Percentiles rank a stretch among this genome's conserved stretches.
These are phyloP conservation scores for Prillingera fragicola DNA, from an alignment of 1,284 basidiomycete genomes.

Conservation along the genomic window DNA sequence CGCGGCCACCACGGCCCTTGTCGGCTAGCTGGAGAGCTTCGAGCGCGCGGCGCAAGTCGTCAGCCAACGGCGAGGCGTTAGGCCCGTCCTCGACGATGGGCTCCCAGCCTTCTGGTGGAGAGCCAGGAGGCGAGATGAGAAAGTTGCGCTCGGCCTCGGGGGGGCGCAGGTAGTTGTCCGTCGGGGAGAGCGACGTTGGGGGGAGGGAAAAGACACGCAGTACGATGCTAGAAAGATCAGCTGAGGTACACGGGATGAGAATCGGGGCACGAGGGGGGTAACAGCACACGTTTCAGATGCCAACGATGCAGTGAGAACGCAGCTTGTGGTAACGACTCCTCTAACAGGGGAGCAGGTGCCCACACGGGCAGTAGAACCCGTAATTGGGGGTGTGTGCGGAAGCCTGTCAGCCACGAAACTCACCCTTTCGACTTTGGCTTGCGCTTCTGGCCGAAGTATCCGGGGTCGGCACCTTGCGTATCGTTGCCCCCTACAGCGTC, in stretches of 20 bases:
- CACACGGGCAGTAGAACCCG: too few species aligned
- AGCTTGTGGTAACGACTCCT: too few species aligned
- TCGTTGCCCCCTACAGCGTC: background rate
- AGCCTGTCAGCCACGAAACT: too few species aligned
- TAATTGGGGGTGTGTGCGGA: too few species aligned
- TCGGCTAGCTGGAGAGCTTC: constrained; percentile 46
- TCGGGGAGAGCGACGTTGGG: constrained; percentile 55
- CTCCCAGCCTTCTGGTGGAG: constrained; percentile 95
- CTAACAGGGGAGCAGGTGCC: too few species aligned
- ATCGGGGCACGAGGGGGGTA: too few species aligned
- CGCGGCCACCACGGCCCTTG: constrained; percentile 23
- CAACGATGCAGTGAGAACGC: too few species aligned
- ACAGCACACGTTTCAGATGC: too few species aligned
- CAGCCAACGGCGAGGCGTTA: constrained; percentile 76
- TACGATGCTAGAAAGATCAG: constrained; percentile 54
- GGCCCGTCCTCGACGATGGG: constrained; percentile 86
- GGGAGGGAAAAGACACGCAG: constrained; percentile 76
- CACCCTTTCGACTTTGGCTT: constrained; percentile 8
- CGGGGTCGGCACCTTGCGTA: background rate
- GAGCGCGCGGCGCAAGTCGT: constrained; percentile 78
- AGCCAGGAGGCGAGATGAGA: constrained; percentile 96
- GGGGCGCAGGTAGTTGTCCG: constrained; percentile 58
- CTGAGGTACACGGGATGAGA: too few species aligned
- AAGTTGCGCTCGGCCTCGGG: constrained; percentile 86
- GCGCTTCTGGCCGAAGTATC: constrained; percentile 11